These are phyloP conservation scores for Myriosclerotinia curreyana DNA, from an alignment of 2,329 filamentous ascomycete species.

Conservation along the genomic window DNA sequence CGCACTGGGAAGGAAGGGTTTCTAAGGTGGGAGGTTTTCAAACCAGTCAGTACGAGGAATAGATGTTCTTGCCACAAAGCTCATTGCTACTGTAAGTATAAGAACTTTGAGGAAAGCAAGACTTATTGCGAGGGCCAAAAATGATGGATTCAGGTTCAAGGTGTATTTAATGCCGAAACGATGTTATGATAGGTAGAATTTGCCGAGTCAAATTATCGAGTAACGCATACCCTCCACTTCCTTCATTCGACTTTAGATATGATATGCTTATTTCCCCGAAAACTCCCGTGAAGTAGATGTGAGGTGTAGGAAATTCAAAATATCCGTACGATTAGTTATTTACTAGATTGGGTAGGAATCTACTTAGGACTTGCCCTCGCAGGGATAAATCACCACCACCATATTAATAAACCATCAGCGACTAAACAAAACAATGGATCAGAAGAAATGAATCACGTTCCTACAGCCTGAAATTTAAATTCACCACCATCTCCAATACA, in stretches of 20 bases:
- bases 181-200: background rate
- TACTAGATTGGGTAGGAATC: background rate
- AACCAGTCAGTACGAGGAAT: background rate
- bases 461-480: no score
- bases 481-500: no score
- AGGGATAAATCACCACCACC: no score
- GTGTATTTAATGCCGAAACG: background rate
- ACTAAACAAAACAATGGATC: no score
- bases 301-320: no score
- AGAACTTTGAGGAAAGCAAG: conserved; percentile 13
- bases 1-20: conserved; percentile 14
- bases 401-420: no score
- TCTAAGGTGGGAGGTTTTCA: conserved; percentile 14
- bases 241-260: background rate
- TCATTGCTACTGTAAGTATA: conserved; percentile 13
- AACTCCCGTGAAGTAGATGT: no score
- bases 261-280: background rate
- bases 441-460: no score
- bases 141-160: background rate
- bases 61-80: background rate
- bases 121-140: background rate
- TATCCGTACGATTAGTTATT: no score
- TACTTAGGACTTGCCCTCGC: no score
- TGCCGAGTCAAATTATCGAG: background rate
- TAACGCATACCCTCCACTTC: background rate